Evolutionary conservation across 2,329 filamentous ascomycete genomes (phyloP).

Genomic region (Dothidotthia symphoricarpi): DNA sequence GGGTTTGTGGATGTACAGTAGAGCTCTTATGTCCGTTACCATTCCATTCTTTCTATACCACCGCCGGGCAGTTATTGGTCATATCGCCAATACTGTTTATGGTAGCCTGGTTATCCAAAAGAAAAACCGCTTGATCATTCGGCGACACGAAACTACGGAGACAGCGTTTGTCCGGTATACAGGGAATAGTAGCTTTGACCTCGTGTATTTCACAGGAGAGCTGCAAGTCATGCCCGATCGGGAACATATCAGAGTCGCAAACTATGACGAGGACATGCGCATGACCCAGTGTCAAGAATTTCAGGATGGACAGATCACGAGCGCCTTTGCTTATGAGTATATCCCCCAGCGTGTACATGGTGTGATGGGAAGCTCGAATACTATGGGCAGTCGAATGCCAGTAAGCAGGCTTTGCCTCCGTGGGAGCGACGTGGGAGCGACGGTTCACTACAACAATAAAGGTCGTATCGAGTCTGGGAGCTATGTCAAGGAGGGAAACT

Average conservation of each 20-base stretch:
- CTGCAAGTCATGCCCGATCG: constrained; percentile 48
- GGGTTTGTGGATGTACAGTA: constrained; percentile 51
- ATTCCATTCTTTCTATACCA: constrained; percentile 52
- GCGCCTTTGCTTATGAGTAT: constrained; percentile 54
- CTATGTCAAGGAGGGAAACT: constrained; percentile 53
- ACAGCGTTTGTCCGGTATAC: constrained; percentile 50
- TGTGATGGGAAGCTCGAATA: constrained; percentile 42
- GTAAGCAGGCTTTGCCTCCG: constrained; percentile 46
- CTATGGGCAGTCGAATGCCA: constrained; percentile 39
- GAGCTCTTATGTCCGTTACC: constrained; percentile 44
- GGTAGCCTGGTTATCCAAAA: constrained; percentile 51
- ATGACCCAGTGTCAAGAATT: constrained; percentile 49
- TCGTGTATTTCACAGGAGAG: constrained; percentile 38
- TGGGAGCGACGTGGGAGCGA: constrained; percentile 48
- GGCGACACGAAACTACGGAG: constrained; percentile 49
- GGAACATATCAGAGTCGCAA: constrained; percentile 48
- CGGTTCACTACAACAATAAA: constrained; percentile 53
- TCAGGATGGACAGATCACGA: constrained; percentile 44
- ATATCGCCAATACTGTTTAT: constrained; percentile 51
- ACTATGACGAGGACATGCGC: constrained; percentile 50
- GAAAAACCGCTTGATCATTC: constrained; percentile 49
- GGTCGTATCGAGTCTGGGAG: constrained; percentile 56
- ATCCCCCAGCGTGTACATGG: constrained; percentile 27
- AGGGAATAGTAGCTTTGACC: constrained; percentile 39
- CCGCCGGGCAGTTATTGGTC: constrained; percentile 49